These are phyloP conservation scores for Knoxdaviesia capensis DNA, from an alignment of 2,329 filamentous ascomycete genomes.

Conservation along the genomic window DNA sequence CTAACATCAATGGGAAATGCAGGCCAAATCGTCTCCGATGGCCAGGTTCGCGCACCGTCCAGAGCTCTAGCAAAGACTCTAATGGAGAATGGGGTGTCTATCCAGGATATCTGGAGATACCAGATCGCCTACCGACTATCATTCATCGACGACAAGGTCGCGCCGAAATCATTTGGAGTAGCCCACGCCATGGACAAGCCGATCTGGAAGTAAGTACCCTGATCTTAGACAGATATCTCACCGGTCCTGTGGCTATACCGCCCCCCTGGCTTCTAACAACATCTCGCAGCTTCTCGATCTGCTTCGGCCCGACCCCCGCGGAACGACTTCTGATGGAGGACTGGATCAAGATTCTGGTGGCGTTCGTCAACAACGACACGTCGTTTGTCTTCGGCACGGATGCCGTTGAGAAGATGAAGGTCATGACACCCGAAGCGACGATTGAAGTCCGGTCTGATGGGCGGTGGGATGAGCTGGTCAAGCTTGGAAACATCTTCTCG, in stretches of 20 bases:
- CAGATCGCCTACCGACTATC: too few species aligned
- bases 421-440: constrained; percentile 12
- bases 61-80: too few species aligned
- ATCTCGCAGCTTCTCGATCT: constrained; percentile 14
- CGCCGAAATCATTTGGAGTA: constrained; percentile 5
- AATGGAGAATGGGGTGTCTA: too few species aligned
- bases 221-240: not conserved
- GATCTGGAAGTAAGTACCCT: constrained; percentile 18
- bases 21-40: too few species aligned
- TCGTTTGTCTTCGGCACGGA: constrained; percentile 14
- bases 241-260: not conserved
- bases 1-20: too few species aligned
- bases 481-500: constrained; percentile 11
- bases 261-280: not conserved
- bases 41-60: too few species aligned
- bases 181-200: constrained; percentile 20
- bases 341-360: constrained; percentile 16
- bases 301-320: constrained; percentile 14
- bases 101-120: too few species aligned
- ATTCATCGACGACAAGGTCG: too few species aligned
- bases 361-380: constrained; percentile 15
- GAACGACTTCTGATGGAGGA: constrained; percentile 16
- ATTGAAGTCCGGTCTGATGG: constrained; percentile 16
- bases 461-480: constrained; percentile 14
- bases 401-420: constrained; percentile 6